A percentile compares a stretch with the other conserved stretches of the same genome.
phyloP scores from a whole-genome alignment of 805 yeast species.

The Ogataea pilisensis region DNA sequence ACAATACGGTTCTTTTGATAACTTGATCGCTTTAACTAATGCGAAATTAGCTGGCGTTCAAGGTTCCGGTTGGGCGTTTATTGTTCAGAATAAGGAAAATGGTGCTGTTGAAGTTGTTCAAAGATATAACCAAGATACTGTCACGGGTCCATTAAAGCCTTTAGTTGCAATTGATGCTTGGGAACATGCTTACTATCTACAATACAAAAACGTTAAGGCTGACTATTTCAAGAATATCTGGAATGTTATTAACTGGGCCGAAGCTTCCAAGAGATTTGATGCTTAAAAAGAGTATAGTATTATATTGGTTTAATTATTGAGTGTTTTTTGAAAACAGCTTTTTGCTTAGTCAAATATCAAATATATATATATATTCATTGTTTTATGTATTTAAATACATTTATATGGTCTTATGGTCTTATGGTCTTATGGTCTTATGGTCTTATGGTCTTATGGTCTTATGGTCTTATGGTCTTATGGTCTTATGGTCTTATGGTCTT shows the following conservation, averaged over 20 bases:
- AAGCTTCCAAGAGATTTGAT: slow-evolving; percentile 71
- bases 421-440: no score
- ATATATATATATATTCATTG: no score
- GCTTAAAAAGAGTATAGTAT: slow-evolving; percentile 26
- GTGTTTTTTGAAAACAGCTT: no score
- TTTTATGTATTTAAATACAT: no score
- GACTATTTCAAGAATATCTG: slow-evolving; percentile 93
- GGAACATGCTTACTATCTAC: slow-evolving; percentile 96
- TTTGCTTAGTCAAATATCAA: no score
- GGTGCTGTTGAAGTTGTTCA: slow-evolving; percentile 76
- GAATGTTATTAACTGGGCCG: slow-evolving; percentile 93
- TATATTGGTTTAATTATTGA: no score
- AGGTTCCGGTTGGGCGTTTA: slow-evolving; percentile 95
- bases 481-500: no score
- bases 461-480: no score
- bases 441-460: no score
- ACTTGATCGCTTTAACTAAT: slow-evolving; percentile 60
- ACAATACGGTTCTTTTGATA: slow-evolving; percentile 73
- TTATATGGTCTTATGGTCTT: no score
- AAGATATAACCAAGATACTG: slow-evolving; percentile 85
- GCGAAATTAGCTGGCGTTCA: slow-evolving; percentile 78
- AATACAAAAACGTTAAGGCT: slow-evolving; percentile 85
- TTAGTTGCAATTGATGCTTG: slow-evolving; percentile 90
- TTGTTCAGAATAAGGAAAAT: slow-evolving; percentile 73
- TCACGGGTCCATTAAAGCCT: slow-evolving; percentile 64